Base-by-base conservation (phyloP, 805 yeast species). In the Limtongia smithiae region DNA sequence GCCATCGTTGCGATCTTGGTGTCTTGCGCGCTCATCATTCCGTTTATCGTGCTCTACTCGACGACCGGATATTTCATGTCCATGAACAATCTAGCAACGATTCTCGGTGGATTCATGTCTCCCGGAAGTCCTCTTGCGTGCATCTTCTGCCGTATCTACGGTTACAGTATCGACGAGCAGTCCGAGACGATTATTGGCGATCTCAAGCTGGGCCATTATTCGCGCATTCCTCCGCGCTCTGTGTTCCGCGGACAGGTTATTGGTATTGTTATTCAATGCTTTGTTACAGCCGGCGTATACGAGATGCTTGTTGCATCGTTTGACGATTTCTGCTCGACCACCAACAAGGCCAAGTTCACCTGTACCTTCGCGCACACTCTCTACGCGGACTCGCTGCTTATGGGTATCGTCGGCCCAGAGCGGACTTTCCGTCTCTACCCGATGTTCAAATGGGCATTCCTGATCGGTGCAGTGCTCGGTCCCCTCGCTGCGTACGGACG, bases 361-460 rank as follows among this genome's bases (percentile, higher is more conserved):
- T 77, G 81, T 60, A 74, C 77, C 3, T 64, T 64, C 27, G 71
- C 71, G 20, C 66, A 67, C 35, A 71, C 75, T 12, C 78, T 77
- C 61, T 80, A 70, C 65, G 69, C 73, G 34, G 77, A 85, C 2
- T 74, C 83, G 1, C 71, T 81, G 18, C 64, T 79, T 33, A 81
- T 85, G 85, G 86, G 85, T 46, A 61, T 71, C 5, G 73, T 82
- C 55, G 85, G 86, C 4, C 85, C 87, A 1, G 71, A 74, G 24
- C 74, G 81, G 54, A 78, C 79, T 34, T 81, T 81, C 60, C 75
- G 77, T 2, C 63, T 79, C 20, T 81, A 80, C 62, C 74, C 78
- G 2, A 70, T 73, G 2, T 64, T 81, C 44, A 71, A 80, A 57
- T 80, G 77, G 73, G 77, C 82, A 53, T 80, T 82, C 62, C 60